phyloP scores from a whole-genome alignment of 2,329 filamentous ascomycete genomes.

The Didymella glomerata region DNA sequence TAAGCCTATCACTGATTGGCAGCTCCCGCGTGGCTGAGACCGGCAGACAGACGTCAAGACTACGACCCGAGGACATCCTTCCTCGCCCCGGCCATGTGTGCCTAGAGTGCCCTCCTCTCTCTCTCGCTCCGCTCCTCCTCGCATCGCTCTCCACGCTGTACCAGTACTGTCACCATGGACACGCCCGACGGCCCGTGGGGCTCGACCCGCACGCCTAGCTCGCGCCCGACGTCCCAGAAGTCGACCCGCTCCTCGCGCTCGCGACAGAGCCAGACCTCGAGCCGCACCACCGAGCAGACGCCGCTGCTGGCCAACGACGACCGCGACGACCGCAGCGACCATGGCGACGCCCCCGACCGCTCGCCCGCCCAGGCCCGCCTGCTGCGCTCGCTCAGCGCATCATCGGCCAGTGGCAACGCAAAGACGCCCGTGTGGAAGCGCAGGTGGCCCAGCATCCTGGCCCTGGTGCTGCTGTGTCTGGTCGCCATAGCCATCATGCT shows the following conservation, averaged over 20 bases:
- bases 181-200: slow-evolving; percentile 48
- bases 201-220: slow-evolving; percentile 49
- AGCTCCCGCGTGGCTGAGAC: slow-evolving; percentile 3
- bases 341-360: slow-evolving; percentile 30
- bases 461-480: slow-evolving; percentile 71
- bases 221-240: slow-evolving; percentile 50
- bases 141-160: not conserved
- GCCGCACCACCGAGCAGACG: slow-evolving; percentile 50
- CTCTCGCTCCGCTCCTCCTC: no score
- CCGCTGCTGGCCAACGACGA: slow-evolving; percentile 50
- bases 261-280: slow-evolving; percentile 43
- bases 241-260: slow-evolving; percentile 48
- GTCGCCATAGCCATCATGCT: slow-evolving; percentile 76
- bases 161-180: slow-evolving; percentile 45
- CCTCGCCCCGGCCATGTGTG: not conserved
- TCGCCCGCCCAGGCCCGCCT: slow-evolving; percentile 50
- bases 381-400: slow-evolving; percentile 45
- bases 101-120: not conserved
- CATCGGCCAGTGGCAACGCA: slow-evolving; percentile 30
- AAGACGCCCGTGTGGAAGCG: slow-evolving; percentile 50
- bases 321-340: slow-evolving; percentile 34
- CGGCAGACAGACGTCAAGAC: slow-evolving; percentile 11
- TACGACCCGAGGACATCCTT: not conserved
- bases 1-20: slow-evolving; percentile 9
- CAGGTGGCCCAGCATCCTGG: slow-evolving; percentile 81